phyloP scores from a whole-genome alignment of 192 early-diverging fungal genomes.

The Entomortierella beljakovae region DNA sequence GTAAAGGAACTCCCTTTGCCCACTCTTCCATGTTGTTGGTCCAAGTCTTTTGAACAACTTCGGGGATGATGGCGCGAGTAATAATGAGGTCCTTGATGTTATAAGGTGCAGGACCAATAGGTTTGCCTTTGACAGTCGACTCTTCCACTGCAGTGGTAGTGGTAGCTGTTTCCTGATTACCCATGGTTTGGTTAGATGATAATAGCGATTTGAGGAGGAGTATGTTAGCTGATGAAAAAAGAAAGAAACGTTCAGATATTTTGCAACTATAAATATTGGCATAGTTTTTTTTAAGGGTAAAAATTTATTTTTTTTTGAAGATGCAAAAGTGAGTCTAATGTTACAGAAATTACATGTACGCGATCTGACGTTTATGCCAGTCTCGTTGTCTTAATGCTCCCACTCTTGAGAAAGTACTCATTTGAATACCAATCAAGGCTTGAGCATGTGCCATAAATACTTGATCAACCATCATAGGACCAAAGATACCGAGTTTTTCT shows the following conservation, averaged over 20 bases:
- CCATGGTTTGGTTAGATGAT: too few species aligned
- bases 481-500: slow-evolving; percentile 41
- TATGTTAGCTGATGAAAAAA: background rate
- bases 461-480: slow-evolving; percentile 49
- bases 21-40: slow-evolving; percentile 50
- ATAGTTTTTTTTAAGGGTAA: background rate
- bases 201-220: too few species aligned
- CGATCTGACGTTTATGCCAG: slow-evolving; percentile 37
- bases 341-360: slow-evolving; percentile 34
- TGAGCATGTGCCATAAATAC: slow-evolving; percentile 44
- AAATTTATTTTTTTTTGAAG: background rate
- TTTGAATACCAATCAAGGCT: slow-evolving; percentile 43
- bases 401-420: slow-evolving; percentile 55
- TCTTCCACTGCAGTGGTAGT: background rate
- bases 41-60: slow-evolving; percentile 37
- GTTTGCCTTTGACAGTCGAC: background rate
- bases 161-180: too few species aligned
- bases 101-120: slow-evolving; percentile 29
- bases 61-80: slow-evolving; percentile 6
- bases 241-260: background rate
- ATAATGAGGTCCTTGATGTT: slow-evolving; percentile 24
- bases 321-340: background rate
- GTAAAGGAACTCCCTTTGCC: slow-evolving; percentile 38
- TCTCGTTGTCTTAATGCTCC: slow-evolving; percentile 43
- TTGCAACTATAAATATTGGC: background rate